Evolutionary conservation across 1,139 yeast species (phyloP).

Genomic region (Martiniozyma asiatica): DNA sequence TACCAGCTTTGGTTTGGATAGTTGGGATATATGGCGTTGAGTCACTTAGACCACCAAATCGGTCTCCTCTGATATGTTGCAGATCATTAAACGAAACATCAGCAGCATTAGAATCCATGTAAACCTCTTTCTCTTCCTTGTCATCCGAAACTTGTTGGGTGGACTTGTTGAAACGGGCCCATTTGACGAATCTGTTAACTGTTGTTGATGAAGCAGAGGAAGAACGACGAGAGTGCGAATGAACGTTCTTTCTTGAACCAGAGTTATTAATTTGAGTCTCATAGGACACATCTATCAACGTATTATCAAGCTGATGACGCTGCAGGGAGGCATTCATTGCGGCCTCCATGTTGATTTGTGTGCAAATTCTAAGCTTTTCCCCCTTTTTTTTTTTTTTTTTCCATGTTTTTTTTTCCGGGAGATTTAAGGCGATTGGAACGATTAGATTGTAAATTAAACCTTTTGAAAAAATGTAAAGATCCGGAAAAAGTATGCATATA

Average conservation of each 20-base stretch:
- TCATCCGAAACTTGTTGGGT: slow-evolving; percentile 20
- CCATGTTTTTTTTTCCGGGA: background rate
- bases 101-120: slow-evolving; percentile 23
- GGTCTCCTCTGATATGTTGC: slow-evolving; percentile 51
- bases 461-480: background rate
- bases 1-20: slow-evolving; percentile 25
- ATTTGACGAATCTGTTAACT: slow-evolving; percentile 32
- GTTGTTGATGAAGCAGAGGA: slow-evolving; percentile 25
- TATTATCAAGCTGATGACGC: slow-evolving; percentile 8
- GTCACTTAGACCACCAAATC: slow-evolving; percentile 41
- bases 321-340: slow-evolving; percentile 19
- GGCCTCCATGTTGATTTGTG: slow-evolving; percentile 21
- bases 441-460: background rate
- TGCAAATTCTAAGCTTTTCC: no score
- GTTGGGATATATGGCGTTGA: slow-evolving; percentile 71
- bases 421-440: background rate
- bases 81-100: slow-evolving; percentile 53
- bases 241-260: slow-evolving; percentile 12
- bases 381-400: background rate
- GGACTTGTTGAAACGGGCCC: slow-evolving; percentile 11
- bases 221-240: slow-evolving; percentile 17
- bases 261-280: slow-evolving; percentile 24
- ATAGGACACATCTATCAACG: slow-evolving; percentile 28
- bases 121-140: slow-evolving; percentile 39
- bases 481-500: slow-evolving; percentile 8